phyloP scores from a whole-genome alignment of 176 grass and related monocot genomes.

The Avena eriantha region DNA sequence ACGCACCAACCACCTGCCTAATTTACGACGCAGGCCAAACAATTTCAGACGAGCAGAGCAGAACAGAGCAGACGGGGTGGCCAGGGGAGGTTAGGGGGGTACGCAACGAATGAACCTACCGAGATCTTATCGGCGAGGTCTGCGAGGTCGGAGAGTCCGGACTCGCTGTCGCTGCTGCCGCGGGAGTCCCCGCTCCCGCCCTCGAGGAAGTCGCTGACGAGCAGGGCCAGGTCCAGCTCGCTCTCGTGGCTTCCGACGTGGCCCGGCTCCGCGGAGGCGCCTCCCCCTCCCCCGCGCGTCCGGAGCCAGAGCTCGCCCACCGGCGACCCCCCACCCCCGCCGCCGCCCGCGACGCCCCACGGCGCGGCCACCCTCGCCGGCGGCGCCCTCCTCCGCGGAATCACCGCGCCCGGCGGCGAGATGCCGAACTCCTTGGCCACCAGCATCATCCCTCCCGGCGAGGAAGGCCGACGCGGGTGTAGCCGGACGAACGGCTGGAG shows the following conservation, averaged over 20 bases:
- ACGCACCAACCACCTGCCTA: neutral
- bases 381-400: slow-evolving; percentile 45
- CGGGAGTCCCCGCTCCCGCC: slow-evolving; percentile 72
- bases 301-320: slow-evolving; percentile 46
- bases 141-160: slow-evolving; percentile 71
- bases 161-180: slow-evolving; percentile 79
- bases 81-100: no score
- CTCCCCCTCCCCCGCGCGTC: slow-evolving; percentile 33
- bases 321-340: slow-evolving; percentile 37
- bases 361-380: slow-evolving; percentile 42
- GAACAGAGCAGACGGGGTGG: neutral
- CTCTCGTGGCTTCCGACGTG: slow-evolving; percentile 66
- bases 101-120: no score
- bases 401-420: slow-evolving; percentile 51
- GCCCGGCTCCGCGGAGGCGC: slow-evolving; percentile 40
- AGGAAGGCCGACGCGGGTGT: no score
- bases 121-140: slow-evolving; percentile 75
- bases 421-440: slow-evolving; percentile 71
- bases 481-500: neutral
- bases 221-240: slow-evolving; percentile 76
- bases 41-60: neutral
- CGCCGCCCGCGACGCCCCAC: neutral
- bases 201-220: slow-evolving; percentile 92
- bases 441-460: slow-evolving; percentile 56
- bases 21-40: no score